Evolutionary conservation across 768 basidiomycete genomes (phyloP), one percentile per base, ranked within the genome.

Genomic region (Dioszegia hungarica): DNA sequence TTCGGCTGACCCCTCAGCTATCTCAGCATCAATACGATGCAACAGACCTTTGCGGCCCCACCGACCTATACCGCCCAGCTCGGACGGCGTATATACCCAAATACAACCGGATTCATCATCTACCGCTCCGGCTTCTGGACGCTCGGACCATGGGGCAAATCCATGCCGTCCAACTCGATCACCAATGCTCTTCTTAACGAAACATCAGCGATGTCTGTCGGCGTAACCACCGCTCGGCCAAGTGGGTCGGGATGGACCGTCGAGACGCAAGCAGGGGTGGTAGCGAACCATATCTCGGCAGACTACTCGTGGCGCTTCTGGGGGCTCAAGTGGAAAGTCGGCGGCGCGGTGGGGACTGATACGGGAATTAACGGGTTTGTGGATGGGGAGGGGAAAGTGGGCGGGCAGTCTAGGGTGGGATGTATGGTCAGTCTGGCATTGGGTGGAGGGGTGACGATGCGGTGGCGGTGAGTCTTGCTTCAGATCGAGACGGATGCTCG

Each of bases 111-210:
- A 29, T 77, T 51, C 24, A 51, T 51, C 8, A 19, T 51, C 20
- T 51, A 51, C 36, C 49, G 49, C 15, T 66, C 77, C 0, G 78
- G 78, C 15, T 66, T 69, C 20, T 78, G 63, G 61, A 56, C 69
- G 0, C 48, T 77, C 50, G 76, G 76, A 2, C 58, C 67, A 5
- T 78, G 76, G 76, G 78, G 77, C 11, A 41, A 39, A 28, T 50
- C 56, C 20, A 36, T 66, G 10, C 56, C 68, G 0, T 51, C 49
- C 10, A 51, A 51, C 25, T 36, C 34, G 4, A 48, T 68, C 1
- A 56, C 57, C 4, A 31, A 33, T 34, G 41, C 54, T 9, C 34
- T 46, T 2, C 53, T 55, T 10, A 49, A 50, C 5, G 66, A 68
- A 28, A 54, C 56, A n/a, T 68, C 74, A 2, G 63, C 65, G 5